Evolutionary conservation across 129 eudicot species (phyloP).

Genomic region (Deinandra increscens): DNA sequence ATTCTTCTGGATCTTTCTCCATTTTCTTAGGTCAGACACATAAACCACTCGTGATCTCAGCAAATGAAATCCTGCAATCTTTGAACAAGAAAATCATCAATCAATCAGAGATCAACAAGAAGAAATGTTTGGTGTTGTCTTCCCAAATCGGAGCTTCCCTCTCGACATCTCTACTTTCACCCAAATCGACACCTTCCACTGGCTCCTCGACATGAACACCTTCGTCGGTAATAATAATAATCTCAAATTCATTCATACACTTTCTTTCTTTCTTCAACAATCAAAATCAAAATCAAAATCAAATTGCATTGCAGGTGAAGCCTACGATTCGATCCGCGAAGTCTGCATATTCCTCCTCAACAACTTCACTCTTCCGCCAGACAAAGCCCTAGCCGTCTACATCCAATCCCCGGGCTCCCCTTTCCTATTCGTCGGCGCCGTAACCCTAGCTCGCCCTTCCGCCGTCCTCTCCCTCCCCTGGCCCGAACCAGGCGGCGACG

Average conservation of each 20-base stretch:
- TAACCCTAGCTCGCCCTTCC: conserved; percentile 71
- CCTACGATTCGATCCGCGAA: conserved; percentile 71
- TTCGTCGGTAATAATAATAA: conserved; percentile 87
- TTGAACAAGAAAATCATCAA: no score
- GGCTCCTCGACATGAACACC: conserved; percentile 94
- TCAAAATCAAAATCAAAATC: neutral
- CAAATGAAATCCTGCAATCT: no score
- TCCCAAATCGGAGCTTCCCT: conserved; percentile 93
- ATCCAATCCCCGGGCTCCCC: conserved; percentile 89
- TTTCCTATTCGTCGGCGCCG: conserved; percentile 75
- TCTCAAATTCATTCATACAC: neutral
- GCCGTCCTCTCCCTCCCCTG: conserved; percentile 76
- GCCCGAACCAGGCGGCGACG: conserved; percentile 69
- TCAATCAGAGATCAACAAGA: no score
- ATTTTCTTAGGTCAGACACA: no score
- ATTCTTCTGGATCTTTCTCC: conserved; percentile 1
- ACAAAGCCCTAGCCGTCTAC: conserved; percentile 89
- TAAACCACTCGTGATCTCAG: neutral
- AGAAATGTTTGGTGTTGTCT: conserved; percentile 72
- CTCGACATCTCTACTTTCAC: conserved; percentile 86
- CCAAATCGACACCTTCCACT: conserved; percentile 91
- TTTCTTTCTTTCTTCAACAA: neutral
- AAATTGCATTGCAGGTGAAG: conserved; percentile 47
- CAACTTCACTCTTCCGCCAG: conserved; percentile 78
- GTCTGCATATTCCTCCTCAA: conserved; percentile 76